Conservation (phyloP, 768 basidiomycete genomes). For the Lactarius deliciosus region DNA sequence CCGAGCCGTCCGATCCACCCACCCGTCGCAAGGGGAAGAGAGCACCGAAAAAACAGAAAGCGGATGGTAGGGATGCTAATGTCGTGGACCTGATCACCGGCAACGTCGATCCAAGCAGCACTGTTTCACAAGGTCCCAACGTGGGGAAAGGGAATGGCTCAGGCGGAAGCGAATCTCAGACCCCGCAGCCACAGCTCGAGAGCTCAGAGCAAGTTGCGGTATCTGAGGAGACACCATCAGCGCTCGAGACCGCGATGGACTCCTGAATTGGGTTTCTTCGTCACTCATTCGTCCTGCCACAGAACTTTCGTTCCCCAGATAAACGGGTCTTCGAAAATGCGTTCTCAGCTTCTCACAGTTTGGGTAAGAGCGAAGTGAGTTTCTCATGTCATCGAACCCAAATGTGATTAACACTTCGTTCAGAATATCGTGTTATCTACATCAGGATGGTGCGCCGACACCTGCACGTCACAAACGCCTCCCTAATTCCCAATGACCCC, state of each 20-base stretch:
- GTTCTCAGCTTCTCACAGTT: not conserved
- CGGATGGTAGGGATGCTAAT: not conserved
- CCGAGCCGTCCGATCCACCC: not conserved
- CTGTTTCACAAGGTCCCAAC: slow-evolving; percentile 1
- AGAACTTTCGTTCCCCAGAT: not conserved
- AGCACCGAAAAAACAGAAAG: slow-evolving; percentile 8
- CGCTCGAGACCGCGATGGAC: slow-evolving; percentile 1
- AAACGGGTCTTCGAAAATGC: not conserved
- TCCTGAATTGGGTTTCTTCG: not conserved
- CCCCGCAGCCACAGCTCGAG: not conserved
- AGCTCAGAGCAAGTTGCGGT: not conserved
- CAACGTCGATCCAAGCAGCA: slow-evolving; percentile 11
- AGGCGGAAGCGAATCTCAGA: not conserved
- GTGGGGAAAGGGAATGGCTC: slow-evolving; percentile 1
- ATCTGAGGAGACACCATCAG: not conserved
- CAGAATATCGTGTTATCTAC: not conserved
- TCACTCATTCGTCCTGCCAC: not conserved
- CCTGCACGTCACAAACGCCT: not conserved
- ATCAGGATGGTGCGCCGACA: not conserved
- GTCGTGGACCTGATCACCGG: slow-evolving; percentile 23
- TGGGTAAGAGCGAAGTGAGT: not conserved
- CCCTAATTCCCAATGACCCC: not conserved
- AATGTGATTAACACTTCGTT: not conserved
- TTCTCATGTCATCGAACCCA: not conserved
- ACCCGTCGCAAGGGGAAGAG: slow-evolving; percentile 13